These are phyloP conservation scores for Penicillium crustosum DNA, from an alignment of 2,329 filamentous ascomycete genomes.

Conservation along the genomic window DNA sequence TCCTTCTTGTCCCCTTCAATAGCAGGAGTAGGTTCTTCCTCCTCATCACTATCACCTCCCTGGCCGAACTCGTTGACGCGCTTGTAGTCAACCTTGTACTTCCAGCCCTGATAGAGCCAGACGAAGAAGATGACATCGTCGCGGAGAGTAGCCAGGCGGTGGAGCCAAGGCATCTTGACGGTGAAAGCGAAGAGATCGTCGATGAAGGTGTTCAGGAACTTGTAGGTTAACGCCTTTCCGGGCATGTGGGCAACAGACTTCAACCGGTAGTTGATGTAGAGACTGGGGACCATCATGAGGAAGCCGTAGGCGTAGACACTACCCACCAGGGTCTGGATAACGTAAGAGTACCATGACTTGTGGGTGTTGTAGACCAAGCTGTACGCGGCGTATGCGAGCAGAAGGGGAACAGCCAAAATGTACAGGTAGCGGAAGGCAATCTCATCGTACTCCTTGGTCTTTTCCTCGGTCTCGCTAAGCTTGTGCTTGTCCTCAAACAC, in stretches of 20 bases:
- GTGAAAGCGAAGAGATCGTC: slow-evolving; percentile 98
- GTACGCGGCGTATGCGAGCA: slow-evolving; percentile 87
- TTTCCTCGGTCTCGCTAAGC: slow-evolving; percentile 90
- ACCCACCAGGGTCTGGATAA: slow-evolving; percentile 91
- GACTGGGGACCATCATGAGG: slow-evolving; percentile 95
- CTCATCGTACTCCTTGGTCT: slow-evolving; percentile 97
- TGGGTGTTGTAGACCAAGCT: slow-evolving; percentile 89
- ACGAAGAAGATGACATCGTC: slow-evolving; percentile 99
- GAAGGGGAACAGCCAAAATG: slow-evolving; percentile 81
- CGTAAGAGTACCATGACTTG: slow-evolving; percentile 97
- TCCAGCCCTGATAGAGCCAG: slow-evolving; percentile 91
- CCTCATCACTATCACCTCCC: slow-evolving; percentile 83
- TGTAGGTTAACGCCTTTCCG: slow-evolving; percentile 93
- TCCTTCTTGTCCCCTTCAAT: slow-evolving; percentile 22
- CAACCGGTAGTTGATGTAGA: slow-evolving; percentile 99
- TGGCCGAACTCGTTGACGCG: slow-evolving; percentile 98
- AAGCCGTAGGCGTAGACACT: slow-evolving; percentile 98
- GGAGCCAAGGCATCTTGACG: slow-evolving; percentile 97
- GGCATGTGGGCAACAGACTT: slow-evolving; percentile 96
- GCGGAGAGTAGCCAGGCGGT: slow-evolving; percentile 85
- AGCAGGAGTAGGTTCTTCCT: slow-evolving; percentile 44
- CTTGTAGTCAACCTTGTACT: slow-evolving; percentile 86
- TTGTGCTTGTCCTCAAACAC: slow-evolving; percentile 96
- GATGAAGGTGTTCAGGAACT: slow-evolving; percentile 98
- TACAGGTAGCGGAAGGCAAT: slow-evolving; percentile 99